Conservation (phyloP, 768 basidiomycete species). For the Mycena vitilis region DNA sequence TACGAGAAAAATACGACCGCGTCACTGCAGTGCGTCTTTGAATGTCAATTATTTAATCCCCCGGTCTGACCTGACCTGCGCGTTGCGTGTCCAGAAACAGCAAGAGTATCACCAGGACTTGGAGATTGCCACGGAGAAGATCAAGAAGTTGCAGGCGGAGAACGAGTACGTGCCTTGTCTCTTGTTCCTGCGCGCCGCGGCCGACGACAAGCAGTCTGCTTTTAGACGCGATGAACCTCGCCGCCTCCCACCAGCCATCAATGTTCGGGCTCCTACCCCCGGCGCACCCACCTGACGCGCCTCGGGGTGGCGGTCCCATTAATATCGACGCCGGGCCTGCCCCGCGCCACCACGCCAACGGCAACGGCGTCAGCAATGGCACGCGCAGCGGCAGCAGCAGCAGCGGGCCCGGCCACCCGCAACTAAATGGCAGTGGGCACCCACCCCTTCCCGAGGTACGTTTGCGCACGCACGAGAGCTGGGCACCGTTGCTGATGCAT, state of each 20-base stretch:
- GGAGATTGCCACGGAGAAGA: slow-evolving; percentile 52
- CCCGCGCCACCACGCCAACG: slow-evolving; percentile 26
- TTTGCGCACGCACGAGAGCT: not conserved
- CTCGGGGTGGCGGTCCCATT: slow-evolving; percentile 4
- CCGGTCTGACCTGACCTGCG: slow-evolving; percentile 10
- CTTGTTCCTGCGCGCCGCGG: not conserved
- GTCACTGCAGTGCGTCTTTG: slow-evolving; percentile 51
- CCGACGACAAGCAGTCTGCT: slow-evolving; percentile 18
- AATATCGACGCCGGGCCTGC: slow-evolving; percentile 9
- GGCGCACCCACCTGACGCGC: slow-evolving; percentile 10
- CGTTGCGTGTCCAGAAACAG: slow-evolving; percentile 45
- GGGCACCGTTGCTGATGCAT: not conserved
- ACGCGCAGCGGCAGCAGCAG: slow-evolving; percentile 12
- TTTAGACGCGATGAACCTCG: slow-evolving; percentile 35
- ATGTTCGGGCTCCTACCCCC: slow-evolving; percentile 26
- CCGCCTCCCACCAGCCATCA: slow-evolving; percentile 26
- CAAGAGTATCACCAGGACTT: slow-evolving; percentile 53
- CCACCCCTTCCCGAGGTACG: slow-evolving; percentile 19
- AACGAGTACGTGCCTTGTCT: slow-evolving; percentile 54
- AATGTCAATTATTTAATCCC: not conserved
- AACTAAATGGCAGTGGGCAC: slow-evolving; percentile 21
- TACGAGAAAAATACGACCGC: slow-evolving; percentile 60
- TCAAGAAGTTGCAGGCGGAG: slow-evolving; percentile 60
- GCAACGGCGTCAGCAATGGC: slow-evolving; percentile 14
- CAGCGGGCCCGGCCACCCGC: slow-evolving; percentile 14